A percentile compares a stretch with the other conserved stretches of the same genome.
Conservation (phyloP, 2,329 filamentous ascomycete genomes). For the Beauveria pseudobassiana region DNA sequence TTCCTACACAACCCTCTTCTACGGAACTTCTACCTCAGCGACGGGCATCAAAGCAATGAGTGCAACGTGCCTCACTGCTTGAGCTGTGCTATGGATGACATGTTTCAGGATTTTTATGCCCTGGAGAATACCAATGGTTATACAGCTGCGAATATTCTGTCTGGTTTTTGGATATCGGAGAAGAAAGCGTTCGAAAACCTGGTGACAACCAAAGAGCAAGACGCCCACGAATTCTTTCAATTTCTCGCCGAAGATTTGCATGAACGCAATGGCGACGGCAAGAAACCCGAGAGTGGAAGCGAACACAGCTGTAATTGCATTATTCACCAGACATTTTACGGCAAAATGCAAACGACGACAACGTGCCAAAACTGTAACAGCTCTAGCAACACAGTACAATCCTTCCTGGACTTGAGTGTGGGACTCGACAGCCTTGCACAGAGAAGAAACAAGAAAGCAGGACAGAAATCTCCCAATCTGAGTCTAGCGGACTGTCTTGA, state of each 20-base stretch:
- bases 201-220: constrained; percentile 90
- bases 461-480: constrained; percentile 33
- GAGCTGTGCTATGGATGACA: constrained; percentile 65
- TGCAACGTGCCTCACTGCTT: constrained; percentile 59
- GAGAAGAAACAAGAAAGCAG: constrained; percentile 50
- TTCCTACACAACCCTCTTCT: constrained; percentile 90
- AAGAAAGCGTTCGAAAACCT: constrained; percentile 64
- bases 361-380: constrained; percentile 85
- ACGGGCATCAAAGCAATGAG: constrained; percentile 74
- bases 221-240: constrained; percentile 95
- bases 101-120: constrained; percentile 65
- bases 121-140: constrained; percentile 80
- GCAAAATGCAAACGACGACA: constrained; percentile 82
- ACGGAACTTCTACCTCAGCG: constrained; percentile 83
- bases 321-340: constrained; percentile 90
- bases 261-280: constrained; percentile 66
- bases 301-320: constrained; percentile 75
- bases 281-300: constrained; percentile 50
- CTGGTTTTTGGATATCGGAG: constrained; percentile 84
- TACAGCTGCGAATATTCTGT: constrained; percentile 80
- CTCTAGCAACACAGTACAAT: constrained; percentile 74
- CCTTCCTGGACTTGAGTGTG: constrained; percentile 83
- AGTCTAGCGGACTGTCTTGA: constrained; percentile 69
- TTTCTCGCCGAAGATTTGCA: constrained; percentile 91
- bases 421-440: constrained; percentile 72